Base-by-base conservation (phyloP, 1,284 basidiomycete species). In the Tranzscheliella williamsii region DNA sequence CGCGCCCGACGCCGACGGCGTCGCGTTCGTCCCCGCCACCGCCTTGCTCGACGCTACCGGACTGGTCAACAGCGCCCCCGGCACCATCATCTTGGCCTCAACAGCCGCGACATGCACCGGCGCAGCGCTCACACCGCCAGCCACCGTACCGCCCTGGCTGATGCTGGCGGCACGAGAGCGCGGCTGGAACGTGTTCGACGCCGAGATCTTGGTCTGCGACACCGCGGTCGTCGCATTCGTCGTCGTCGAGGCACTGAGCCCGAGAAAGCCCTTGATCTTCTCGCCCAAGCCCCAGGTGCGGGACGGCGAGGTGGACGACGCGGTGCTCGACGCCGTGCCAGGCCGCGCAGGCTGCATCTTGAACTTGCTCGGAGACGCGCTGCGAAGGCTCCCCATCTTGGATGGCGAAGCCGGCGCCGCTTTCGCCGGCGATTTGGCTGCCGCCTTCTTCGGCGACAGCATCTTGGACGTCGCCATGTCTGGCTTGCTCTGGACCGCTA, bases 231-330 rank as follows among this genome's bases (percentile, higher is more conserved):
- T 29, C 5, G 47, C 12, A 21, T 42, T 38, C 31, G 34, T 53
- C 5, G 54, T 54, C 16, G 61, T 57, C 0, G 54, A 54, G 29
- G 45, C 46, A 21, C 63, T 64, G 37, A 71, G 41, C 5, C 69
- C 69, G 16, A 71, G 49, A 41, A 71, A 55, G 18, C 66, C 63
- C 29, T 67, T 63, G 60, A 71, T 54, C 47, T 62, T 65, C 16
- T 65, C 61, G 11, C 69, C 62, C n/a, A 68, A 32, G 18, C 66
- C 65, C 60, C 60, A 63, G 1, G 43, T 21, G 17, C 60, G 39
- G 18, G 54, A 56, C 7, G 60, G 53, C n/a, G 60, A 56, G 8
- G 52, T 32, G n/a, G 58, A 44, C 3, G 53, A 11, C 11, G 60
- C 45, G 13, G 52, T 18, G 2, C 47, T 35, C 6, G 51, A 27